Conservation (phyloP, 139 green algal genomes). For the Diplosphaera chodatii region DNA sequence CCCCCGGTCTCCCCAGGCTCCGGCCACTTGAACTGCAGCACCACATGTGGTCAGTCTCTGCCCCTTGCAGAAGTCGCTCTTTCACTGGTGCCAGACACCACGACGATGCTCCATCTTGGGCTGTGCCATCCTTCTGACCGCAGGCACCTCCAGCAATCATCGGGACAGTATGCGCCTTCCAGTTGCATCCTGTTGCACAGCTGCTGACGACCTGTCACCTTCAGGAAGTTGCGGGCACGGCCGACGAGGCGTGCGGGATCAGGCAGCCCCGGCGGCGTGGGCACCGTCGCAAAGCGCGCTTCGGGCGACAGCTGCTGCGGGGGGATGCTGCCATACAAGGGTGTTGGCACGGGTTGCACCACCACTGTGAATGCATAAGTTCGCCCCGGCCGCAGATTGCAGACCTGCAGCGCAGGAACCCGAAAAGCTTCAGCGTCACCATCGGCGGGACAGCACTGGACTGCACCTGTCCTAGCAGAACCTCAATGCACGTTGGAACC, state of each 20-base stretch:
- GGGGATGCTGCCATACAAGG: background rate
- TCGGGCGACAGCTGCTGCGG: slow-evolving; percentile 23
- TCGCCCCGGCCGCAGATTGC: slow-evolving; percentile 35
- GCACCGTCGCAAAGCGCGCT: slow-evolving; percentile 35
- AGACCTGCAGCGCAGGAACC: slow-evolving; percentile 27
- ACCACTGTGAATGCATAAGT: slow-evolving; percentile 41
- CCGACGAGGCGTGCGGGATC: slow-evolving; percentile 27
- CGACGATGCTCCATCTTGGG: too few species aligned
- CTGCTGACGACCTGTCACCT: slow-evolving; percentile 25
- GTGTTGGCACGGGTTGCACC: slow-evolving; percentile 5
- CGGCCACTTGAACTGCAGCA: slow-evolving; percentile 60
- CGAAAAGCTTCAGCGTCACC: too few species aligned
- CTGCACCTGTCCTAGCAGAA: too few species aligned
- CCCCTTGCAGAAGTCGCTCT: too few species aligned
- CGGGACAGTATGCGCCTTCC: too few species aligned
- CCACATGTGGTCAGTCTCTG: too few species aligned
- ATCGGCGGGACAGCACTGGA: too few species aligned
- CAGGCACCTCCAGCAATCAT: too few species aligned
- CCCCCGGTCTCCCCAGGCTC: slow-evolving; percentile 59
- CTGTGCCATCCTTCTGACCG: too few species aligned
- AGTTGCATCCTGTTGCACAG: background rate
- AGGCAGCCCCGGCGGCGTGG: slow-evolving; percentile 20
- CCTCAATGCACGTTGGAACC: too few species aligned
- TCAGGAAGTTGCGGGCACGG: slow-evolving; percentile 40
- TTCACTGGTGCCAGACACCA: too few species aligned